These are phyloP conservation scores for Talaromyces rugulosus DNA, from an alignment of 2,329 filamentous ascomycete genomes.

Conservation along the genomic window DNA sequence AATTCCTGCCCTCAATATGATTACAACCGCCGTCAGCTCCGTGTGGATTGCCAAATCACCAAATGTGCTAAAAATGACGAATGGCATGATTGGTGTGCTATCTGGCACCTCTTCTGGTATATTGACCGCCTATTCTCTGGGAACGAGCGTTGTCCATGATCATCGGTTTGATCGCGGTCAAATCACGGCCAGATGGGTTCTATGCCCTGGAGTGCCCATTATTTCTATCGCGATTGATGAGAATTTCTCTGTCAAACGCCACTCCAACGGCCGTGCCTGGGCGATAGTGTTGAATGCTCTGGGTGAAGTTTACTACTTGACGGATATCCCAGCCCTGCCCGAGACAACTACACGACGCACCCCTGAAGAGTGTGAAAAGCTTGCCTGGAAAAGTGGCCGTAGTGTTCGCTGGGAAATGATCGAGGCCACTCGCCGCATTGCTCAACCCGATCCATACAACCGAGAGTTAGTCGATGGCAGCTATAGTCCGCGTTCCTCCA, in stretches of 20 bases:
- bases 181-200: constrained; percentile 80
- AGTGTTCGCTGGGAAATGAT: constrained; percentile 76
- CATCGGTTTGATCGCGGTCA: constrained; percentile 67
- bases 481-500: constrained; percentile 77
- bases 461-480: constrained; percentile 64
- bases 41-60: constrained; percentile 88
- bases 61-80: constrained; percentile 65
- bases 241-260: constrained; percentile 67
- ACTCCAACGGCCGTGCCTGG: constrained; percentile 70
- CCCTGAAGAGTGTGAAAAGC: constrained; percentile 52
- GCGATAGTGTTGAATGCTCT: constrained; percentile 91
- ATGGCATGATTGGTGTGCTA: constrained; percentile 76
- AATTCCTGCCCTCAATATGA: constrained; percentile 69
- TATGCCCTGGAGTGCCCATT: constrained; percentile 91
- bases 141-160: constrained; percentile 55
- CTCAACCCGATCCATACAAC: constrained; percentile 68
- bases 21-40: constrained; percentile 67
- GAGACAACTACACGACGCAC: constrained; percentile 43
- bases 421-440: constrained; percentile 69
- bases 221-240: constrained; percentile 81
- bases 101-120: constrained; percentile 79
- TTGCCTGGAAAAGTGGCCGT: constrained; percentile 77
- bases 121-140: constrained; percentile 75
- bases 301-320: constrained; percentile 84
- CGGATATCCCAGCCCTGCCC: constrained; percentile 54